These are phyloP conservation scores for Dactylorhiza incarnata DNA, from an alignment of 106 monocot genomes.

Conservation along the genomic window DNA sequence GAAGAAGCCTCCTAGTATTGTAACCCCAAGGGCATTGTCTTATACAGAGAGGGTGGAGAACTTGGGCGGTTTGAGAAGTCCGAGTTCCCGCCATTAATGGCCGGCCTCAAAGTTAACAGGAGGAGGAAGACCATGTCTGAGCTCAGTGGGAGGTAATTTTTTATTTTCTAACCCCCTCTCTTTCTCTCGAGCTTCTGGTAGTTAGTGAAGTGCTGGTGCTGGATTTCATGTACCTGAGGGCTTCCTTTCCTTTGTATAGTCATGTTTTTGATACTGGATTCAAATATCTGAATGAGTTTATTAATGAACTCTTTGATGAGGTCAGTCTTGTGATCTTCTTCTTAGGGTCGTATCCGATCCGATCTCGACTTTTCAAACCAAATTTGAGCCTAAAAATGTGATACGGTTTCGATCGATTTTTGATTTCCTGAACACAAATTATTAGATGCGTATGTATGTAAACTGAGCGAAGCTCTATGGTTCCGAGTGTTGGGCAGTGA, in stretches of 20 bases:
- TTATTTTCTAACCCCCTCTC: neutral
- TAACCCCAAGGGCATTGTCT: slow-evolving; percentile 44
- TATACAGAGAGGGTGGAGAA: slow-evolving; percentile 51
- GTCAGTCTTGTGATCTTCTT: neutral
- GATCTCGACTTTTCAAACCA: too few species aligned
- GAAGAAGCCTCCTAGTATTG: slow-evolving; percentile 22
- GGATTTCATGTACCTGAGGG: neutral
- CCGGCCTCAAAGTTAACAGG: neutral
- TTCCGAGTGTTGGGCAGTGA: too few species aligned
- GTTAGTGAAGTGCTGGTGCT: neutral
- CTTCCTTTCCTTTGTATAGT: neutral
- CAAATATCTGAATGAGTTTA: neutral
- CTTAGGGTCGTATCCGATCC: too few species aligned
- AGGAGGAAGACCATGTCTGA: neutral
- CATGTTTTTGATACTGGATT: neutral
- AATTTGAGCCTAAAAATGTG: too few species aligned
- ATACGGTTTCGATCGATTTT: too few species aligned
- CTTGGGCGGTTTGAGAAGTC: slow-evolving; percentile 60
- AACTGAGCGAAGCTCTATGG: too few species aligned
- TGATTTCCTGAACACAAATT: too few species aligned
- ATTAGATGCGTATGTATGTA: too few species aligned
- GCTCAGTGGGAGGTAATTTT: neutral
- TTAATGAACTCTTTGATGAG: neutral
- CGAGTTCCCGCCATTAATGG: slow-evolving; percentile 12
- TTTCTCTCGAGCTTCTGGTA: neutral